Conservation (phyloP, 2,329 filamentous ascomycete species). For the Alternaria angustiovoidea region DNA sequence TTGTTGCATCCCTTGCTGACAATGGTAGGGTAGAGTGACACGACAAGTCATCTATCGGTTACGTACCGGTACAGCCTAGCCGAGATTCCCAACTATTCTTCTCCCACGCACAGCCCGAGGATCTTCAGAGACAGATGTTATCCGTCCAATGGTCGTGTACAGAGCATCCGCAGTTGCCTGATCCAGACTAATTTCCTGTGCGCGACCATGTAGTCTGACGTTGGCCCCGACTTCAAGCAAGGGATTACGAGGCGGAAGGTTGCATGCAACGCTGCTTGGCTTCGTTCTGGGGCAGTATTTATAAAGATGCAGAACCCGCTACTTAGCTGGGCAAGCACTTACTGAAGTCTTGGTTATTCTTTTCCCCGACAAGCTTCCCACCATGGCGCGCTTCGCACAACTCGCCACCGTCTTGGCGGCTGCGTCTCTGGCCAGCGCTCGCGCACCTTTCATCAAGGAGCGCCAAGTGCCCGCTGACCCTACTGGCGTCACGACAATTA, state of each 20-base stretch:
- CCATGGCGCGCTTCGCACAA: conserved; percentile 35
- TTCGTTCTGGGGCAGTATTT: conserved; percentile 5
- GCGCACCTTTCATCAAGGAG: conserved; percentile 36
- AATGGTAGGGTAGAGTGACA: not conserved
- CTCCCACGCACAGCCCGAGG: conserved; percentile 16
- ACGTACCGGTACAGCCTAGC: conserved; percentile 8
- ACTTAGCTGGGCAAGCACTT: conserved; percentile 7
- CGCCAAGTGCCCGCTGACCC: conserved; percentile 43
- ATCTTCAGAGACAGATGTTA: conserved; percentile 16
- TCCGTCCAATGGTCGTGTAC: conserved; percentile 20
- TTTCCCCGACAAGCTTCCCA: conserved; percentile 20
- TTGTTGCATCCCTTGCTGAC: not conserved
- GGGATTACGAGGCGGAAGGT: not conserved
- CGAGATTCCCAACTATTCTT: conserved; percentile 8
- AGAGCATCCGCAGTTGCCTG: conserved; percentile 20
- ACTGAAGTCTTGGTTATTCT: conserved; percentile 10
- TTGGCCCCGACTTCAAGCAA: not conserved
- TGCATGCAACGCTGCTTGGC: not conserved
- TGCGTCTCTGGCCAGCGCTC: conserved; percentile 27
- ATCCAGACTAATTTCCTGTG: conserved; percentile 20
- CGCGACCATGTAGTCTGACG: conserved; percentile 5
- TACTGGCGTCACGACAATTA: conserved; percentile 43
- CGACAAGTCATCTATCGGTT: not conserved
- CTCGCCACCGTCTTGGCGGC: conserved; percentile 34
- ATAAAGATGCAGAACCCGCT: conserved; percentile 12